Evolutionary conservation across 2,329 filamentous ascomycete species (phyloP).

Genomic region (Sarocladiaceae sp.): DNA sequence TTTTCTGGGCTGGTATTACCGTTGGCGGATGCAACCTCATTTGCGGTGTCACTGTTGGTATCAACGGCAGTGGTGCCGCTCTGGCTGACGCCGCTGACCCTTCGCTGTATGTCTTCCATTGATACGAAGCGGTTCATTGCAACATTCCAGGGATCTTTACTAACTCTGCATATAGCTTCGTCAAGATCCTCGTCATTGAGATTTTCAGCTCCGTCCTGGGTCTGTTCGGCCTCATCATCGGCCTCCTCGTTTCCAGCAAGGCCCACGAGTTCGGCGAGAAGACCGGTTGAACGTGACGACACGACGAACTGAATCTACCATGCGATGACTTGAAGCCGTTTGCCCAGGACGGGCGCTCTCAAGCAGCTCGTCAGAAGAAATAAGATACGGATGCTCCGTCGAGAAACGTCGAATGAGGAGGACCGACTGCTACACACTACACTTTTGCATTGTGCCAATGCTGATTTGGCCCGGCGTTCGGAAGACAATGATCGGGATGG

Average conservation of each 20-base stretch:
- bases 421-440: constrained; percentile 10
- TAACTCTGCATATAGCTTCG: constrained; percentile 63
- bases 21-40: constrained; percentile 95
- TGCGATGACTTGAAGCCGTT: background rate
- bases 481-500: constrained; percentile 22
- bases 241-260: constrained; percentile 80
- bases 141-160: constrained; percentile 13
- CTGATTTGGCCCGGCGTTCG: constrained; percentile 33
- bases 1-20: constrained; percentile 94
- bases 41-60: constrained; percentile 92
- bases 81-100: constrained; percentile 92
- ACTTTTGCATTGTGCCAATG: constrained; percentile 29
- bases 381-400: background rate
- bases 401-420: background rate
- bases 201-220: constrained; percentile 98
- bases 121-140: no score
- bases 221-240: constrained; percentile 92
- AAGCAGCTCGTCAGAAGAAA: background rate
- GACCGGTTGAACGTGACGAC: constrained; percentile 15
- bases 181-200: constrained; percentile 98
- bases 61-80: constrained; percentile 95
- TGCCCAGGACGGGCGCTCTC: background rate
- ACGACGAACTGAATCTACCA: background rate
- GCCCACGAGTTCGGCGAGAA: constrained; percentile 62
- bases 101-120: constrained; percentile 66